These are phyloP conservation scores for Sporodiniella umbellata DNA, from an alignment of 371 early-diverging fungal species.

Conservation along the genomic window DNA sequence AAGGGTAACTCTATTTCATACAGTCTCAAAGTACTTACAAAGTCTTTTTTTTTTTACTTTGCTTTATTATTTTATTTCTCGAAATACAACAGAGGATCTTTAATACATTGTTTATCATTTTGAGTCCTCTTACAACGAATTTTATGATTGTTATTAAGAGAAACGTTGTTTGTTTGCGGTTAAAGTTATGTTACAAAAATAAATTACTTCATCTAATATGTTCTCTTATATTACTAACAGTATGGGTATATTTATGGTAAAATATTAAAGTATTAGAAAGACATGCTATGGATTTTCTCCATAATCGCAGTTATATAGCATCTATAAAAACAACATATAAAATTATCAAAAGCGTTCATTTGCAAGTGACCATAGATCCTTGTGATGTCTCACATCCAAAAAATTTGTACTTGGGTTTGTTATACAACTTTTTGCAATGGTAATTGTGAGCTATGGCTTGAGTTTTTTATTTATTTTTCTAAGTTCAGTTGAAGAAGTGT, in stretches of 20 bases:
- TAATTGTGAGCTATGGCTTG: slow-evolving; percentile 3
- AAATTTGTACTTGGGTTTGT: slow-evolving; percentile 6
- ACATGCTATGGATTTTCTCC: slow-evolving; percentile 10
- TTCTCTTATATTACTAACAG: slow-evolving; percentile 16
- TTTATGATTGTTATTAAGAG: slow-evolving; percentile 14
- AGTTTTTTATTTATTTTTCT: neutral
- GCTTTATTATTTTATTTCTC: no score
- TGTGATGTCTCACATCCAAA: slow-evolving; percentile 2
- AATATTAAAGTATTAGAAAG: slow-evolving; percentile 7
- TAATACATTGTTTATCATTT: slow-evolving; percentile 16
- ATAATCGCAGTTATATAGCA: slow-evolving; percentile 12
- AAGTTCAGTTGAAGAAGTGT: neutral
- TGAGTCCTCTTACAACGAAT: slow-evolving; percentile 15
- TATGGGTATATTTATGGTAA: slow-evolving; percentile 15
- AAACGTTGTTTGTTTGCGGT: slow-evolving; percentile 9
- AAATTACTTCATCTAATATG: slow-evolving; percentile 13
- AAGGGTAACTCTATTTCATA: no score
- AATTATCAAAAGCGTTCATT: slow-evolving; percentile 11
- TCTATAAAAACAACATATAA: slow-evolving; percentile 17
- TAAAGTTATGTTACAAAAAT: slow-evolving; percentile 12
- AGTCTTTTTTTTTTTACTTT: no score
- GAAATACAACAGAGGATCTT: no score
- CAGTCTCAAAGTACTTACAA: no score
- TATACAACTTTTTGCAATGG: slow-evolving; percentile 4
- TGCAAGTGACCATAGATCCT: slow-evolving; percentile 12